Conservation (phyloP, 352 stramenopile species). For the Phytophthora hibernalis region DNA sequence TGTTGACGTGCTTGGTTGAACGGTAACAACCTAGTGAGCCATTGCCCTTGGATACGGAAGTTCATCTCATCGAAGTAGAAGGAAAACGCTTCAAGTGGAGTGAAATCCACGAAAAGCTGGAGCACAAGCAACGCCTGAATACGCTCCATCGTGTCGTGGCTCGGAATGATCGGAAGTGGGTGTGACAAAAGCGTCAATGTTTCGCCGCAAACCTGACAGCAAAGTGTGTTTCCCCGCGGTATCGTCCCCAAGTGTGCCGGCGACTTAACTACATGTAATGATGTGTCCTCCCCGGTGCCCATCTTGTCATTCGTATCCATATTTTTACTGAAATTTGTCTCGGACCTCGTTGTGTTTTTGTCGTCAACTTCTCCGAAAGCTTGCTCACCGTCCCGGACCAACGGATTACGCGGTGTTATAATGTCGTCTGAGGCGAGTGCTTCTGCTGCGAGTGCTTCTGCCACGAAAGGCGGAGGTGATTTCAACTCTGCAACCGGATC, state of each 20-base stretch:
- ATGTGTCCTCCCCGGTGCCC: not conserved
- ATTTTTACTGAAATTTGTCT: not conserved
- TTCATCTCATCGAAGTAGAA: constrained; percentile 15
- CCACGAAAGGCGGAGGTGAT: too few species aligned
- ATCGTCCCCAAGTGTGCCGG: not conserved
- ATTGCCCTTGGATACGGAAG: constrained; percentile 2
- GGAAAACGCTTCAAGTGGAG: constrained; percentile 1
- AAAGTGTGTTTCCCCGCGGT: not conserved
- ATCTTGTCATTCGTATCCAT: not conserved
- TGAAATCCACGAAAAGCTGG: not conserved
- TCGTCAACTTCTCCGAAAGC: not conserved
- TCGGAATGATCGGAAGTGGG: not conserved
- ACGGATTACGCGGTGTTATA: not conserved
- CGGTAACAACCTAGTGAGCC: not conserved
- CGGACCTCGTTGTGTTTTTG: not conserved
- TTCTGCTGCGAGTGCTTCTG: not conserved
- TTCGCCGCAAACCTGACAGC: constrained; percentile 4
- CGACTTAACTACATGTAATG: not conserved
- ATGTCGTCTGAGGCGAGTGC: not conserved
- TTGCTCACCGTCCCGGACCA: not conserved
- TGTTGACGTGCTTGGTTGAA: not conserved
- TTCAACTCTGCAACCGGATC: not conserved
- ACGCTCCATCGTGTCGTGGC: constrained; percentile 4
- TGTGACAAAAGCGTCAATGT: not conserved
- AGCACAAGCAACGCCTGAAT: constrained; percentile 6